Base-by-base conservation (phyloP, 2,329 filamentous ascomycete genomes). In the Pestalotiopsis sp. region DNA sequence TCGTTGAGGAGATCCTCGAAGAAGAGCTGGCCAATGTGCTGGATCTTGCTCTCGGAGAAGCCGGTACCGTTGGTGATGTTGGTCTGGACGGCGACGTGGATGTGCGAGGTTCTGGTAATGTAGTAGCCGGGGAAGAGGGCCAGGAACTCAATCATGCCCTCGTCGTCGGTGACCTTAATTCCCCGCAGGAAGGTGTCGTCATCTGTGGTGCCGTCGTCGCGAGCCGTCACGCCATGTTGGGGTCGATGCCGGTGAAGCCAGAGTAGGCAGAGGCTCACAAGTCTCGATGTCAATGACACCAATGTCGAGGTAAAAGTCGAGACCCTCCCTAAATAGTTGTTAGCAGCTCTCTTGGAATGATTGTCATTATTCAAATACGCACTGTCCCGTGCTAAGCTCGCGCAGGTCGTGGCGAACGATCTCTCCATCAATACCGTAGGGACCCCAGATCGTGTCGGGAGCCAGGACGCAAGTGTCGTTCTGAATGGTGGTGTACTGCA, bases 201-300 rank as follows among this genome's bases (percentile, higher is more conserved):
- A 11, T 65, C 63, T 14, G 63, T 65, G 24, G 63, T 65, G 38
- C 63, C 63, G n/a, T 65, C 63, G n/a, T 7, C 24, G n/a, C 63
- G 63, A 4, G 30, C 24, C 10, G 44, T 56, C 48, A 44, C 52
- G 26, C 63, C 63, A 22, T 65, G 22, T 65, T 24, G 14, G 63
- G 63, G 63, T 65, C 63, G 24, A 65, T 57, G 30, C 63, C 63
- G 24, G 63, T 65, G 24, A 30, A 65, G 10, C 63, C 63, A 14
- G 63, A 65, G n/a, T 65, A 65, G 13, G 63, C 22, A 65, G 35
- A 30, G 63, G 63, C 44, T 65, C 63, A 17, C 63, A 65, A 38
- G 63, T 65, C 30, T 65, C 63, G 14, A 65, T 39, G 35, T 65
- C 63, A 44, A 65, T 65, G 20, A 65, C 63, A 35, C 63, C 63